Evolutionary conservation across 2,329 filamentous ascomycete species (phyloP).

Genomic region (Ophiosphaerella korrae): DNA sequence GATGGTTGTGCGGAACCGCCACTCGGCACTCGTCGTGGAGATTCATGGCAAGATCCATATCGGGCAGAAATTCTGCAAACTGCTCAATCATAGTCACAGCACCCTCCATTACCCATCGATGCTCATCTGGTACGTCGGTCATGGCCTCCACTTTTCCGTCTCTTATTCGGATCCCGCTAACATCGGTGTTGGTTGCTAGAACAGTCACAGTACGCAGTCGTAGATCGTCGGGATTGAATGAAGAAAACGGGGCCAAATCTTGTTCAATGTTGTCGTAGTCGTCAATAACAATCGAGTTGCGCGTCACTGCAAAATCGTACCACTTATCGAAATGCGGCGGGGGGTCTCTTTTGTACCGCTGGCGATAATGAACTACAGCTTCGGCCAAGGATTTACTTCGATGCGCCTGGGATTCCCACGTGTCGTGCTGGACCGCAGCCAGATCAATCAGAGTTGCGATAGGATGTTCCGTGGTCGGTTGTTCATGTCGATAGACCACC

Average conservation of each 20-base stretch:
- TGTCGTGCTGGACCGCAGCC: slow-evolving; percentile 54
- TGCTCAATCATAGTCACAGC: slow-evolving; percentile 57
- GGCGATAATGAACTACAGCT: slow-evolving; percentile 58
- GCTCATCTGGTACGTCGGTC: slow-evolving; percentile 57
- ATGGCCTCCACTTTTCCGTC: slow-evolving; percentile 53
- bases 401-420: slow-evolving; percentile 55
- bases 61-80: slow-evolving; percentile 59
- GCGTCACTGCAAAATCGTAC: slow-evolving; percentile 61
- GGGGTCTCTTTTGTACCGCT: slow-evolving; percentile 59
- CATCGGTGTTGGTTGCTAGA: slow-evolving; percentile 59
- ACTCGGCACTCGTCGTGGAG: slow-evolving; percentile 66
- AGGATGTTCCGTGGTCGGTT: slow-evolving; percentile 56
- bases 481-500: slow-evolving; percentile 46
- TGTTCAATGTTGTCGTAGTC: slow-evolving; percentile 65
- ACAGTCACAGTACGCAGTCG: slow-evolving; percentile 59
- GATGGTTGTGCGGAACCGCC: slow-evolving; percentile 54
- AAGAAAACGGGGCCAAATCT: slow-evolving; percentile 62
- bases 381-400: slow-evolving; percentile 55
- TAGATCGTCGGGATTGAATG: slow-evolving; percentile 57
- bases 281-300: slow-evolving; percentile 61
- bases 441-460: slow-evolving; percentile 61
- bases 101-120: slow-evolving; percentile 64
- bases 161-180: slow-evolving; percentile 62
- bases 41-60: slow-evolving; percentile 69
- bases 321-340: slow-evolving; percentile 66